Evolutionary conservation across 2,329 filamentous ascomycete genomes (phyloP).

Genomic region (Fusarium staphyleae): DNA sequence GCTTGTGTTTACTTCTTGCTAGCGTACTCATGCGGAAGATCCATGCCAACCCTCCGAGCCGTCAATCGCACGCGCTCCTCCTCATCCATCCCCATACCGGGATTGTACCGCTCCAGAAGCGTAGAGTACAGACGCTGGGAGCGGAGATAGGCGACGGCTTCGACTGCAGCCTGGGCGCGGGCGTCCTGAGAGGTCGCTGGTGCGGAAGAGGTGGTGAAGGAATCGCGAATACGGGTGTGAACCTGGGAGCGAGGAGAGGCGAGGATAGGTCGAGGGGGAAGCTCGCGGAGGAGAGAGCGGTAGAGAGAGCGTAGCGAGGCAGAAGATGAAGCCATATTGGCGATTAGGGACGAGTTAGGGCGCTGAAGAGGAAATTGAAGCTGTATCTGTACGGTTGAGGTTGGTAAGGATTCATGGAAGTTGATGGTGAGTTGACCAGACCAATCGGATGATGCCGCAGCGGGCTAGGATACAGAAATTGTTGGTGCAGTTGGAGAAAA

Average conservation of each 20-base stretch:
- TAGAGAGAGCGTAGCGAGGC: conserved; percentile 77
- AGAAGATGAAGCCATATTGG: conserved; percentile 48
- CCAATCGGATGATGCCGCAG: conserved; percentile 27
- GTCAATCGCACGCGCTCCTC: conserved; percentile 85
- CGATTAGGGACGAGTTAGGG: not conserved
- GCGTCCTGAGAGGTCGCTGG: conserved; percentile 53
- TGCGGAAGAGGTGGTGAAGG: conserved; percentile 56
- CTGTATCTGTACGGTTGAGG: conserved; percentile 16
- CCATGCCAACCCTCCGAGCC: conserved; percentile 87
- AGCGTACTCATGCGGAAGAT: conserved; percentile 73
- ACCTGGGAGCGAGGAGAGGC: conserved; percentile 63
- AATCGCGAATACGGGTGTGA: conserved; percentile 44
- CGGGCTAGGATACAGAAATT: conserved; percentile 22
- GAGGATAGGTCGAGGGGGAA: conserved; percentile 73
- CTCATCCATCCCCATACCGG: conserved; percentile 85
- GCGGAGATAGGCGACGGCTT: conserved; percentile 80
- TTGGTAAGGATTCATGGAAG: conserved; percentile 6
- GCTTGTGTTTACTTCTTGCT: conserved; percentile 2
- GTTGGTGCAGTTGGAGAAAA: conserved; percentile 8
- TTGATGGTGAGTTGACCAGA: not conserved
- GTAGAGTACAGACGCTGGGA: conserved; percentile 86
- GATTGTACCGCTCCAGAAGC: conserved; percentile 90
- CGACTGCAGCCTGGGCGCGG: conserved; percentile 62
- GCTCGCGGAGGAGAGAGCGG: conserved; percentile 86
- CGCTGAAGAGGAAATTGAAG: not conserved